Base-by-base conservation (phyloP, 208 protist species). In the Crithidia brevicula region DNA sequence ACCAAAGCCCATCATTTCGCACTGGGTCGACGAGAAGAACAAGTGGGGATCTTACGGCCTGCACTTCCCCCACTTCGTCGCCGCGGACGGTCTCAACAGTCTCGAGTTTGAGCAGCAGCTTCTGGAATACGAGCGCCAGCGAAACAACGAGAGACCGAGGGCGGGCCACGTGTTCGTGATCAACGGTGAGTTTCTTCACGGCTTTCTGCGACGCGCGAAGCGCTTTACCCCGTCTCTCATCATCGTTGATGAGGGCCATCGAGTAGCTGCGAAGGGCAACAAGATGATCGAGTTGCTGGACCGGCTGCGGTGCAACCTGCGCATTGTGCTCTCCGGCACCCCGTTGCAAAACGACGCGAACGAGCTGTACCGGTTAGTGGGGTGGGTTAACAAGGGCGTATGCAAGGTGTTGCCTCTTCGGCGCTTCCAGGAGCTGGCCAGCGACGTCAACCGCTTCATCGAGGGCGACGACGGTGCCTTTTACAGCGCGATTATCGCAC, bases 321-420 rank as follows among this genome's bases (percentile, higher is more conserved):
- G 88, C 34, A 70, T 97, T 13, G 87, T 95, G 16, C 77, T 96
- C n/a, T 92, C 89, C 36, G 93, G 91, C 40, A 97, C 91, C n/a
- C 91, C 93, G 27, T 52, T 97, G 62, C 93, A 97, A 53, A 97
- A 96, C 67, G 81, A 91, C 60, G 77, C 86, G 15, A 80, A 77
- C 28, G 90, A 97, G 54, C 72, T 97, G 16, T 96, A 96, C 62
- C 74, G 80, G 5, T 72, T 95, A n/a, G 81, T 97, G 46, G 74
- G 85, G 5, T 97, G 88, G 85, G 79, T 89, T 46, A 89, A 93
- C 42, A 63, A 51, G 11, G 77, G 72, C 23, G 80, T 93, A 7
- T 30, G 60, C 22, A 70, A 72, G 20, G 83, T 90, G 25, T 57
- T 94, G 34, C 82, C 89, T 5, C 73, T 54, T 33, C 69, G 73